Evolutionary conservation across 257 asterid genomes (phyloP), one percentile per base, ranked within the genome.

Genomic region (Osmanthus fragrans): DNA sequence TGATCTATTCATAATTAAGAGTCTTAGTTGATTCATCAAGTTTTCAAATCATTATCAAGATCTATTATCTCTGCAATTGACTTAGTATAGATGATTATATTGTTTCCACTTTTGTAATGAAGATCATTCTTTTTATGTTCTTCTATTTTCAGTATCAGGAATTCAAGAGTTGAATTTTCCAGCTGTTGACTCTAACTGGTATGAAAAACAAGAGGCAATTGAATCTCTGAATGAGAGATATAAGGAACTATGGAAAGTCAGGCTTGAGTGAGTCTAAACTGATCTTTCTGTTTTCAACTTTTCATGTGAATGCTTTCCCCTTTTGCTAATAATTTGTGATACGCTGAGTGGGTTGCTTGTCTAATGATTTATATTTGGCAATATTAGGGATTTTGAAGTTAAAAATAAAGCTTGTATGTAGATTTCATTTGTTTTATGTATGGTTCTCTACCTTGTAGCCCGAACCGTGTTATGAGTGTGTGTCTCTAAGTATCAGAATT

Each of bases 181-280:
- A 18, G 84, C 85, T 83, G 85, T 64, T 73, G 98, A 93, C 79
- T 72, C 87, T 47, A 39, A 80, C 82, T 93, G 97, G 96, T 80
- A 84, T 76, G 80, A 86, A 77, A 96, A 93, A 81, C 83, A 73
- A 70, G 97, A 90, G 85, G 97, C 92, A 67, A 89, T 96, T 85
- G 85, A 74, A 84, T 89, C 96, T 75, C 82, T 92, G 85, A 84
- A 93, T 83, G 72, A 39, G 82, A 88, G 86, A 89, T 96, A 96
- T 79, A 87, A 87, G 84, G 92, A 96, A 77, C 66, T 88, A 34
- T 93, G 97, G 98, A 72, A 51, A 71, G 79, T 76, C 77, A 80
- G 49, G 40, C 86, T 83, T 67, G 92, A 90, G 99, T 95, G 85
- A 87, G 99, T 89, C 81, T 81, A 67, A 36, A 42, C 66, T 72